Evolutionary conservation across 768 basidiomycete genomes (phyloP).

Genomic region (Coprinopsis cinerea): DNA sequence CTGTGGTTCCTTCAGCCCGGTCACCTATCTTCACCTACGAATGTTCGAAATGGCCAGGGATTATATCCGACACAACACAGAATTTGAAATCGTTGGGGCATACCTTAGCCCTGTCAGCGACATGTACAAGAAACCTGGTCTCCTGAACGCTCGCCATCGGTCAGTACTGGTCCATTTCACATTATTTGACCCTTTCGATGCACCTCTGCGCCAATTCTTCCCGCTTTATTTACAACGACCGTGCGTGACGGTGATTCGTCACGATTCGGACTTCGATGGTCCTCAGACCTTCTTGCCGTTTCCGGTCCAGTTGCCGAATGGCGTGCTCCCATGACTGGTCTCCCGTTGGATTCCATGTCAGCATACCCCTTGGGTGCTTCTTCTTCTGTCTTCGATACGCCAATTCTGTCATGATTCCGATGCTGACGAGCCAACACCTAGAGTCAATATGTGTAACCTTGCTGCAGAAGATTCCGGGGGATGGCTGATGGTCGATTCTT

Average conservation of each 20-base stretch:
- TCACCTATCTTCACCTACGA: slow-evolving; percentile 95
- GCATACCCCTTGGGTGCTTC: background rate
- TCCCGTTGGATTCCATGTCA: background rate
- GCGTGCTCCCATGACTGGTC: slow-evolving; percentile 12
- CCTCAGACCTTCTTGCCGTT: background rate
- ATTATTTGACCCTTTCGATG: background rate
- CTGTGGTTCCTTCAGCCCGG: slow-evolving; percentile 96
- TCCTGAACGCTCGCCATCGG: slow-evolving; percentile 86
- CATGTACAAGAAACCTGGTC: slow-evolving; percentile 93
- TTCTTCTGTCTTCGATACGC: slow-evolving; percentile 14
- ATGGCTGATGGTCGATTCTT: slow-evolving; percentile 97
- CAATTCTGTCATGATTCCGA: slow-evolving; percentile 18
- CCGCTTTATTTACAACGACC: background rate
- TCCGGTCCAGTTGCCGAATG: slow-evolving; percentile 11
- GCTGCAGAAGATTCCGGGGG: slow-evolving; percentile 86
- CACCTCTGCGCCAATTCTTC: slow-evolving; percentile 3
- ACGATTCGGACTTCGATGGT: slow-evolving; percentile 1
- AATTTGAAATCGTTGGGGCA: slow-evolving; percentile 91
- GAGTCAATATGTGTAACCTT: slow-evolving; percentile 82
- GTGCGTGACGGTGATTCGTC: background rate
- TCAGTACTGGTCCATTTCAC: slow-evolving; percentile 38
- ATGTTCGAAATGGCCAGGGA: slow-evolving; percentile 99
- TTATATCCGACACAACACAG: slow-evolving; percentile 85
- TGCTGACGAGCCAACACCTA: slow-evolving; percentile 29
- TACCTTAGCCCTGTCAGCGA: slow-evolving; percentile 97